Evolutionary conservation across 2,329 filamentous ascomycete genomes (phyloP), one percentile per base, ranked within the genome.

Genomic region (Fusarium secorum): DNA sequence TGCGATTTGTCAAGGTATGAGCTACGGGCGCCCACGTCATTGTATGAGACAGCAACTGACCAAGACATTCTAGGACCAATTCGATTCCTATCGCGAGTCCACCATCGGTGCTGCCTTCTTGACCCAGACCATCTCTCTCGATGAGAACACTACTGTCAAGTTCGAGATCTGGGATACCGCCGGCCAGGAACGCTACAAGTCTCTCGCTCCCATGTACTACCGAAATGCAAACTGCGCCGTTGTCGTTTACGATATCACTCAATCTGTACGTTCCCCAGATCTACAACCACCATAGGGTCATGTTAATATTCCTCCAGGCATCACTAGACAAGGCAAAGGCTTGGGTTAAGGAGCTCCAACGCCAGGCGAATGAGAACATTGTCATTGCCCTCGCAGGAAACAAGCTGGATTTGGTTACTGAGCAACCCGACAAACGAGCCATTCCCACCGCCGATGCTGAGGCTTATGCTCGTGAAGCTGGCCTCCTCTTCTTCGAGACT

Each of bases 131-230:
- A 98, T 99, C 81, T 95, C 95, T 64, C 92, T 99, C 83, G 95
- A 98, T 81, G 96, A 98, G 80, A 96, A 90, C 83, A 98, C 96
- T 66, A 99, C 96, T 61, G 95, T 99, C 83, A 99, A 99, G 87
- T 99, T 99, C 79, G 96, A 99, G 84, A 99, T 99, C 80, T 99
- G 96, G 95, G 95, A 98, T 83, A 99, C 96, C 14, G 96, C 96
- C 71, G 96, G 96, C 71, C 96, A 99, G 85, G 96, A 99, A 84
- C 90, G 97, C 79, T 99, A 98, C 89, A 98, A 98, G 87, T 98
- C 96, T 17, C 87, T 99, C 74, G 96, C 96, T 36, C 96, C 96
- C 77, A 99, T 99, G 96, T 99, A 99, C 87, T 99, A 99, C 85
- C 88, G 97, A 77, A 99, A 99, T 81, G 97, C 97, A 76, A 98